Evolutionary conservation across 225 moss, liverwort and hornwort genomes (phyloP).

Genomic region (Pseudisothecium myosuroides): DNA sequence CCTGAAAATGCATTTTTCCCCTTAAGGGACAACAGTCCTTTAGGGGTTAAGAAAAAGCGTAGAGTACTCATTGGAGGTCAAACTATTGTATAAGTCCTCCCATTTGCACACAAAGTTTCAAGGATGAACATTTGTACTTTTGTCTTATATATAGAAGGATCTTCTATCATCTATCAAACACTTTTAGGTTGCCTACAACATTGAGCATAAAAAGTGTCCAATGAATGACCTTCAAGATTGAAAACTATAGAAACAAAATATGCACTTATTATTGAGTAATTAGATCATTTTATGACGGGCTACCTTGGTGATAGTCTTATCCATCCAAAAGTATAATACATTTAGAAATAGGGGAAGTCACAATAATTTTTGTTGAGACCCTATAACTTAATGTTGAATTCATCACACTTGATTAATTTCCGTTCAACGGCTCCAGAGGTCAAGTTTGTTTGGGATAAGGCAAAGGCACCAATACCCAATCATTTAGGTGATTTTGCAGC

Average conservation of each 20-base stretch:
- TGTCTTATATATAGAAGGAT: not conserved
- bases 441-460: not conserved
- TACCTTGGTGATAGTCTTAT: not conserved
- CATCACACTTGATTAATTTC: not conserved
- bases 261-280: not conserved
- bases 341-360: not conserved
- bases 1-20: too few relatives aligned
- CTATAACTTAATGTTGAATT: too few relatives aligned
- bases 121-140: not conserved
- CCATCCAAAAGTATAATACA: rapidly evolving
- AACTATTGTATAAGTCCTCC: not conserved
- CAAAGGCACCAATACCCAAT: too few relatives aligned
- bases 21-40: too few relatives aligned
- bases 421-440: not conserved
- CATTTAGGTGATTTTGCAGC: too few relatives aligned
- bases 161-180: rapidly evolving
- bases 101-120: not conserved
- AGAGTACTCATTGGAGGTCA: too few relatives aligned
- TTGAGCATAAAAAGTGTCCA: rapidly evolving
- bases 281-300: not conserved
- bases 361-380: too few relatives aligned
- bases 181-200: rapidly evolving
- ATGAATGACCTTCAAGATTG: not conserved
- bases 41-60: too few relatives aligned
- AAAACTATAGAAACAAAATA: not conserved